Conservation (phyloP, 2,329 filamentous ascomycete species). For the Neofusicoccum parvum region DNA sequence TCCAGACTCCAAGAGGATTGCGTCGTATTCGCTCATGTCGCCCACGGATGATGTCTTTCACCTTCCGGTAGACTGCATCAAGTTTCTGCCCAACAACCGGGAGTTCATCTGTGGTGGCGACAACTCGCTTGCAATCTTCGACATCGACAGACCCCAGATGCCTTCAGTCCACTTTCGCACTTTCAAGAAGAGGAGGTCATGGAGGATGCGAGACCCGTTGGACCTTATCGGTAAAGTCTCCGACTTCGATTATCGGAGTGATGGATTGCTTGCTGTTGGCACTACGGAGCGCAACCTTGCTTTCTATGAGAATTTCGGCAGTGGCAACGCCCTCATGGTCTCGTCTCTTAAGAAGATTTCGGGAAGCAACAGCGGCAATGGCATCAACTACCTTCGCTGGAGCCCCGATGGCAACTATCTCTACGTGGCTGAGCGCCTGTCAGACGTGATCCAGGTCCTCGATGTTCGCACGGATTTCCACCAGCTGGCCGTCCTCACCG, state of each 20-base stretch:
- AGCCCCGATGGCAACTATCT: slow-evolving; percentile 61
- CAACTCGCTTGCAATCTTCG: slow-evolving; percentile 58
- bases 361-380: slow-evolving; percentile 30
- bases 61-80: slow-evolving; percentile 34
- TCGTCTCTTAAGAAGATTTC: not conserved
- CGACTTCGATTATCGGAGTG: slow-evolving; percentile 50
- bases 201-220: slow-evolving; percentile 54
- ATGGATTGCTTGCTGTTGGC: slow-evolving; percentile 58
- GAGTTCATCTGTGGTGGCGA: slow-evolving; percentile 61
- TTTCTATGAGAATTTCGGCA: slow-evolving; percentile 55
- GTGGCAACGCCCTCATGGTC: slow-evolving; percentile 48
- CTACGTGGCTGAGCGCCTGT: slow-evolving; percentile 59
- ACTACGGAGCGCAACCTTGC: slow-evolving; percentile 59
- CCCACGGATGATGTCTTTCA: not conserved
- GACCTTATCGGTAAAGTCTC: slow-evolving; percentile 51
- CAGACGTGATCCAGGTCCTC: slow-evolving; percentile 59
- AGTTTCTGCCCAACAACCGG: slow-evolving; percentile 52
- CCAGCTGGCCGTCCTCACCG: slow-evolving; percentile 52
- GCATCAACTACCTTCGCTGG: slow-evolving; percentile 60
- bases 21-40: slow-evolving; percentile 58
- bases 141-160: slow-evolving; percentile 47
- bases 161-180: slow-evolving; percentile 39
- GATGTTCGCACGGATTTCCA: slow-evolving; percentile 60
- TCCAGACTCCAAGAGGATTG: slow-evolving; percentile 37
- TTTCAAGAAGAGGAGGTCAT: slow-evolving; percentile 34